These are phyloP conservation scores for Alternaria burnsii DNA, from an alignment of 2,329 filamentous ascomycete species.

Conservation along the genomic window DNA sequence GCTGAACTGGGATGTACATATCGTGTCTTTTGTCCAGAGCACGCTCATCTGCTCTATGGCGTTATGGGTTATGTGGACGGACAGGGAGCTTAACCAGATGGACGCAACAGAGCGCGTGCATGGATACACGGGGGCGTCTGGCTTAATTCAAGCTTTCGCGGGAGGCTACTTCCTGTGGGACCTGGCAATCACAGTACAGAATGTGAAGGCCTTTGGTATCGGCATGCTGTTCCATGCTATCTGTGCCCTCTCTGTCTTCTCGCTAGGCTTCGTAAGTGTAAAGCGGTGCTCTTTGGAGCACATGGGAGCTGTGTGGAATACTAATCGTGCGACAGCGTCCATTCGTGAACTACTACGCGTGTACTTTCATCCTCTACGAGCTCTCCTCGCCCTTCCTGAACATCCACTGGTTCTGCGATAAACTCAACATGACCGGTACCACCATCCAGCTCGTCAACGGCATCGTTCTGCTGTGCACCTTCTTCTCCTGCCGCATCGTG, in stretches of 20 bases:
- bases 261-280: constrained; percentile 76
- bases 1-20: constrained; percentile 86
- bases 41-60: constrained; percentile 74
- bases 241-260: constrained; percentile 76
- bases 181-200: constrained; percentile 71
- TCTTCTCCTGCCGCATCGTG: constrained; percentile 78
- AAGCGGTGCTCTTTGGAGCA: not conserved
- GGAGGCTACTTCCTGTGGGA: constrained; percentile 89
- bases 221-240: constrained; percentile 81
- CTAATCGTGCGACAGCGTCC: constrained; percentile 66
- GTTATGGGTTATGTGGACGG: constrained; percentile 73
- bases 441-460: constrained; percentile 80
- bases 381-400: constrained; percentile 86
- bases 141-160: constrained; percentile 78
- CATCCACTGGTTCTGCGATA: constrained; percentile 92
- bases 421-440: constrained; percentile 80
- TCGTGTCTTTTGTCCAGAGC: constrained; percentile 84
- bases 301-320: not conserved
- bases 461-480: constrained; percentile 73
- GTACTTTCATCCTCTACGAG: constrained; percentile 86
- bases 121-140: constrained; percentile 77
- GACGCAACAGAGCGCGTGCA: constrained; percentile 74
- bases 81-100: constrained; percentile 74
- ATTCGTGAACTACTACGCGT: constrained; percentile 84
- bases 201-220: constrained; percentile 76